Evolutionary conservation across 345 rosid genomes (phyloP), one percentile per base, ranked within the genome.

Genomic region (Triadica sebifera): DNA sequence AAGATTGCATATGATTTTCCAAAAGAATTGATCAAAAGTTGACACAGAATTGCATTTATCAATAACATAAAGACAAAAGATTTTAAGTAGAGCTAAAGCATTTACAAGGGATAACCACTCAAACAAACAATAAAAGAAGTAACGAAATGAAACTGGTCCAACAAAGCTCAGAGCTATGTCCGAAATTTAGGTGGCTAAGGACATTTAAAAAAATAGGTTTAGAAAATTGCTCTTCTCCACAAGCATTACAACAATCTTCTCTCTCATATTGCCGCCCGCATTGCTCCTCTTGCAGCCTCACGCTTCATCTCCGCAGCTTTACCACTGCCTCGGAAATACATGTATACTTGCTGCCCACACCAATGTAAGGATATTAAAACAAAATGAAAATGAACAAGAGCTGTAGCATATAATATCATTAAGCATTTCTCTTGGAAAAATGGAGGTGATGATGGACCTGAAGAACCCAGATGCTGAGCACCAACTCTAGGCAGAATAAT

Each of bases 261-360:
- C 11, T 9, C 37, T 10, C 47, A 69, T 34, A 72, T 52, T 16
- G 83, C 80, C 20, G 83, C 83, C 59, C 83, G 64, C 66, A 80
- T 11, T 6, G 83, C 83, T 67, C 83, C 83, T 72, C 83, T 72
- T 10, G 83, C 83, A 25, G 83, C 77, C 12, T 80, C 83, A 0
- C 74, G 80, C 67, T 72, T 80, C 74, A 80, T 72, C 71, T 80
- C 74, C 0, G 80, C 79, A 29, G 80, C 83, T 60, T 80, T 72
- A 24, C 83, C 83, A 13, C 83, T 80, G 20, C 83, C 83, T 0
- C 80, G 77, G 80, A 80, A 80, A 51, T 80, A 80, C 83, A 72
- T 80, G 83, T 72, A 72, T 62, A 80, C 83, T 76, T 80, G 80
- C 83, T 80, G 83, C 66, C 29, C 43, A 58, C 24, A 22, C 19